These are phyloP conservation scores for Eutrema japonicum DNA, from an alignment of 345 rosid genomes.

Conservation along the genomic window DNA sequence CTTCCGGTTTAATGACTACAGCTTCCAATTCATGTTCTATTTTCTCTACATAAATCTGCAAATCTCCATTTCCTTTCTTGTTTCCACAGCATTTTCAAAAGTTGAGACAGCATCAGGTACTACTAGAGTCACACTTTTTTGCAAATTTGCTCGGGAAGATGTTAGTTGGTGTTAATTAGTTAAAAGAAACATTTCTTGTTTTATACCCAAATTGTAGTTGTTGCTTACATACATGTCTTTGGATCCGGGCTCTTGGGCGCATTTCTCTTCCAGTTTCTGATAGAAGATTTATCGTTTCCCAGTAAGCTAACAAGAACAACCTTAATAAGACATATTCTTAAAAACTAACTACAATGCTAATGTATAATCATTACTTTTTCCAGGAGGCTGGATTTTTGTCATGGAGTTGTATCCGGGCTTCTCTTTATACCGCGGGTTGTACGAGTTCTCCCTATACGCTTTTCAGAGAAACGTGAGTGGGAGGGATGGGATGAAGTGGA, in stretches of 20 bases:
- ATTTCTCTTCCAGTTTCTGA: slow-evolving; percentile 65
- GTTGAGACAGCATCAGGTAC: slow-evolving; percentile 86
- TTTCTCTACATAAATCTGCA: slow-evolving; percentile 78
- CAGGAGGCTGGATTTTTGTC: slow-evolving; percentile 64
- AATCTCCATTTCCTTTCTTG: slow-evolving; percentile 73
- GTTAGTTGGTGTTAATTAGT: no score
- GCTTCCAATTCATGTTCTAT: slow-evolving; percentile 70
- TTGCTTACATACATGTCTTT: slow-evolving; percentile 63
- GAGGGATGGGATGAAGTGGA: slow-evolving; percentile 75
- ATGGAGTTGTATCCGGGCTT: slow-evolving; percentile 90
- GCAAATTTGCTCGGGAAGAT: neutral
- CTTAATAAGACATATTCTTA: slow-evolving; percentile 6
- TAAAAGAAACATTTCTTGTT: neutral
- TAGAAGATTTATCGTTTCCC: slow-evolving; percentile 71
- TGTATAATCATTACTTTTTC: slow-evolving; percentile 4
- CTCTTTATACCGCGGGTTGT: slow-evolving; percentile 76
- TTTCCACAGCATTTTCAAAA: slow-evolving; percentile 66
- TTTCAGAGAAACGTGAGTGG: slow-evolving; percentile 54
- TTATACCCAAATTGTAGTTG: slow-evolving; percentile 50
- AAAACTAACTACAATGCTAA: neutral
- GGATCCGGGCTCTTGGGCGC: slow-evolving; percentile 83
- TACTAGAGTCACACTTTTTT: neutral
- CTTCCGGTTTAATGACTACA: slow-evolving; percentile 69
- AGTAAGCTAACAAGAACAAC: slow-evolving; percentile 53
- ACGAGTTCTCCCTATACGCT: slow-evolving; percentile 67